Base-by-base conservation (phyloP, 768 basidiomycete species). In the Boletus speciosus region DNA sequence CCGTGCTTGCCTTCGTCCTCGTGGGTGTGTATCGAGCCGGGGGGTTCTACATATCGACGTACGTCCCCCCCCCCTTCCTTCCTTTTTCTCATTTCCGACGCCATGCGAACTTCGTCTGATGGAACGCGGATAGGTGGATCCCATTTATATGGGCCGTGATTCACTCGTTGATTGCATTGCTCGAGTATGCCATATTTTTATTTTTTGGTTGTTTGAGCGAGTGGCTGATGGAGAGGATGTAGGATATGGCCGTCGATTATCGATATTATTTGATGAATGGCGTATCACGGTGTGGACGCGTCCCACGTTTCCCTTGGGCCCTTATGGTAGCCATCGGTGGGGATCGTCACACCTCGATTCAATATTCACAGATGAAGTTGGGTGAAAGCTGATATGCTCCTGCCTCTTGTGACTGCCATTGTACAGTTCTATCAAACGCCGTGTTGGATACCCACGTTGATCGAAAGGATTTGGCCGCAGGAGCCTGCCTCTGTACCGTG, bases 231-330 rank as follows among this genome's bases (percentile, higher is more conserved):
- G 8, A 32, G 11, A n/a, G 31, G 21, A 40, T 5, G 3, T 50
- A 77, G 76, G 40, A 61, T 77, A 54, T 78, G 76, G 76, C 76
- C 76, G 12, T 70, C 75, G 19, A 61, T 77, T 32, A 66, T 78
- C 23, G 75, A 76, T 31, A 70, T 76, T 47, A 72, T 76, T 19
- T 77, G 14, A 57, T 14, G 36, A 11, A 25, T 27, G 25, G 10
- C 9, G 6, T 27, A n/a, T 48, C n/a, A 5, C 15, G 23, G 40
- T n/a, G 42, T 27, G 25, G 42, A n/a, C 42, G 16, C 27, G 29
- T 31, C n/a, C 43, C 29, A 19, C 43, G 29, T 31, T 44, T 29
- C 3, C n/a, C n/a, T n/a, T 5, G 6, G 16, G 5, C 43, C n/a
- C 1, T 42, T 42, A 15, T 42, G 15, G 23, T 15, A 27, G 15